Evolutionary conservation across 2,329 filamentous ascomycete genomes (phyloP), one percentile per base, ranked within the genome.

Genomic region (Diplodia scrobiculata): DNA sequence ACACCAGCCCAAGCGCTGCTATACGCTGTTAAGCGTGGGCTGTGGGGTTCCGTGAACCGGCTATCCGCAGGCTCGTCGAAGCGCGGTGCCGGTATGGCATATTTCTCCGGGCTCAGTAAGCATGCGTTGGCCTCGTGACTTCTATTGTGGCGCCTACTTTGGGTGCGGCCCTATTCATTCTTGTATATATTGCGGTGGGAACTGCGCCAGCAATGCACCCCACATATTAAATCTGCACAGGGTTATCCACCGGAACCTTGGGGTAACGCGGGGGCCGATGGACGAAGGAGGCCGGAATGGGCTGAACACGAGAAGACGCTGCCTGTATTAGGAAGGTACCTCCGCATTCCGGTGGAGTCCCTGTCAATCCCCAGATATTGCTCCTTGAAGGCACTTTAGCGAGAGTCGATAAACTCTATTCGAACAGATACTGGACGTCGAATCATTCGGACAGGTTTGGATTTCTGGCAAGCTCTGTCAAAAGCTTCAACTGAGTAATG

Each of bases 21-120:
- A 36, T 11, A 50, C 29, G 41, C 27, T 29, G 19, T 13, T 34
- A 14, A 50, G 29, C 14, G n/a, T 17, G 29, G n/a, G 25, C 13
- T 13, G 10, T 36, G n/a, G 58, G 14, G 32, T 62, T 62, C 58
- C 58, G 58, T 45, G 45, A 62, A 62, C 38, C 58, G 58, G 45
- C 41, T 50, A 21, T 29, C 41, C 41, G 45, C 36, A 62, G 45
- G 58, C 41, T 36, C 45, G 58, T 36, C n/a, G 58, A 32, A 62
- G 45, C 58, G 58, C 58, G 45, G 58, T 50, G 58, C 58, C 58
- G 58, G 58, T 19, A 25, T n/a, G 17, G 27, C 25, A 50, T 62
- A 62, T 62, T 62, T 34, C 41, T 62, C 58, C 58, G 58, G 58
- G 32, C 58, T 62, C 58, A 59, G 21, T 59, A 13, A 25, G 32